Evolutionary conservation across 2,329 filamentous ascomycete genomes (phyloP), one percentile per base, ranked within the genome.

Genomic region (Gremmenia infestans): DNA sequence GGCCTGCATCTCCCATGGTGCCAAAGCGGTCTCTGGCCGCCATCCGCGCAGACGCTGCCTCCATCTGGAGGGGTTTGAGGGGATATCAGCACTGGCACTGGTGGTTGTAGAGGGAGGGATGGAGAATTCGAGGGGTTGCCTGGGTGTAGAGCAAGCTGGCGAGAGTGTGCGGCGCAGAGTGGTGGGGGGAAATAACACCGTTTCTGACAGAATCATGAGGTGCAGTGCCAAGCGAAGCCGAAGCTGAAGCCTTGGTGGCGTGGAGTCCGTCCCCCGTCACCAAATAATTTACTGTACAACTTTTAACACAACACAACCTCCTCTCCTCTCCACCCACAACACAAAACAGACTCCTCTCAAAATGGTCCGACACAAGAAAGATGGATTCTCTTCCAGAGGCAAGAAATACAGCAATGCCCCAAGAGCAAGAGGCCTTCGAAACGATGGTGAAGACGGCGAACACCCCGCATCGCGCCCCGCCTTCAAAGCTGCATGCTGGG

Each of bases 331-430:
- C 37, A 52, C 45, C 48, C 45, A 32, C 37, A 37, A 51, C 15
- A 37, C 36, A 28, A 43, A 35, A 28, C 17, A 37, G 35, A 63
- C 39, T 47, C 2, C 42, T 4, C 17, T 45, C 50, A 67, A 45
- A 14, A 97, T 96, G 92, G 91, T 97, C 53, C 90, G 93, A 58
- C 93, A 97, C 75, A 97, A 97, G 76, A 97, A 97, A 74, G 92
- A 97, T 74, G 81, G 81, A 65, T 83, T 86, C 70, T 78, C 81
- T 53, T 80, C 80, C 5, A 52, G 63, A 57, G 87, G 89, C 69
- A 91, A 90, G 71, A 90, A 88, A 73, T 81, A 81, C 67, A 76
- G 76, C 64, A 80, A 82, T 58, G 74, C 78, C 14, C 79, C 84
- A 59, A 79, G 83, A 61, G 76, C 79, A 60, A 77, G 79, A 59